Evolutionary conservation across 495 filamentous ascomycete genomes (phyloP), one percentile per base, ranked within the genome.

Genomic region (Penicillium turbatum): DNA sequence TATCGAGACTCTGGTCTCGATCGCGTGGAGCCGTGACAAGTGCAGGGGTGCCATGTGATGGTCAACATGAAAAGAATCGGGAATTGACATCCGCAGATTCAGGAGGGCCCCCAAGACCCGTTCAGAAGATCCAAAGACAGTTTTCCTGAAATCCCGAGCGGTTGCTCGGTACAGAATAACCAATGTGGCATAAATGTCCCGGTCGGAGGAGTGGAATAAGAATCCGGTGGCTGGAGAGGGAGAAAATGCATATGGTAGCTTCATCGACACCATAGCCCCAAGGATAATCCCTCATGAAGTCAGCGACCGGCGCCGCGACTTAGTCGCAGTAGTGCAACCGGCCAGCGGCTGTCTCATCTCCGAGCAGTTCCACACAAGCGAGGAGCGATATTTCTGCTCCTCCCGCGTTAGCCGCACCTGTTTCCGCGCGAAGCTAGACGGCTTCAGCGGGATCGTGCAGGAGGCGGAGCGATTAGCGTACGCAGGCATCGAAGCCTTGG

Each of bases 401-500:
- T 71, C 68, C n/a, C 66, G 65, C 3, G 65, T 55, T 17, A 71
- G 60, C 3, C 62, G 58, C 4, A 68, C 57, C 37, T 71, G 68
- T 51, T 65, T 65, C 31, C 64, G 57, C 24, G 68, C 64, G 34
- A 71, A 63, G 17, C 62, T 67, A 1, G 68, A 71, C 3, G 66
- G 50, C 43, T 69, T 67, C 40, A 69, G 24, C 1, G 67, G 56
- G 16, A 67, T 71, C 2, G 45, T 67, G 36, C 64, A 67, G 15
- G 59, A 36, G 2, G 46, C 17, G 9, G 58, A 49, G 8, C 59
- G 61, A 19, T 54, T 30, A 9, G 34, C 64, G 36, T 54, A 64
- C 37, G 48, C 49, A 11, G 59, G 32, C 17, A 32, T 42, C 0
- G 61, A 48, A 2, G 45, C 7, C 45, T 61, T 70, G 46, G 60